A percentile compares a stretch with the other conserved stretches of the same genome.
Evolutionary conservation across 192 early-diverging fungal species (phyloP).

Genomic region (Coemansia sp.): DNA sequence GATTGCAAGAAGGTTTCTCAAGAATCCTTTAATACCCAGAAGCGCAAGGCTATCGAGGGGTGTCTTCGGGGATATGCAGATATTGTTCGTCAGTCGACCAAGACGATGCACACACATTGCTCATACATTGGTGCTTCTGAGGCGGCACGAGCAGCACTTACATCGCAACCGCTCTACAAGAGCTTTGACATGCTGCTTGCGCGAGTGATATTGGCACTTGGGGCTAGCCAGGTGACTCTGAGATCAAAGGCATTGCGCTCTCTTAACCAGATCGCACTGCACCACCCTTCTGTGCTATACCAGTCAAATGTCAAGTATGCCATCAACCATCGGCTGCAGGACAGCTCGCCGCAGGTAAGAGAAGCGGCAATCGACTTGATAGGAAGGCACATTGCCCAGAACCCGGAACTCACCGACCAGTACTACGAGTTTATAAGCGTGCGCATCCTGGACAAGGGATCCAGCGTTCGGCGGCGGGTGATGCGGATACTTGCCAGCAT

Average conservation of each 20-base stretch:
- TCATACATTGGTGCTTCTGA: slow-evolving; percentile 25
- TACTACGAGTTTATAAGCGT: slow-evolving; percentile 82
- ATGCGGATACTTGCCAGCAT: slow-evolving; percentile 78
- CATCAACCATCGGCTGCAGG: slow-evolving; percentile 74
- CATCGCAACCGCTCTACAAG: slow-evolving; percentile 60
- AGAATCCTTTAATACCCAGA: slow-evolving; percentile 7
- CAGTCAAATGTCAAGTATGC: slow-evolving; percentile 64
- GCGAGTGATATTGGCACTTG: slow-evolving; percentile 63
- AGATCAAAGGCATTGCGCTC: slow-evolving; percentile 77
- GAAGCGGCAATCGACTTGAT: slow-evolving; percentile 90
- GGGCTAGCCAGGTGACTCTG: slow-evolving; percentile 65
- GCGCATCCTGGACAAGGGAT: slow-evolving; percentile 80
- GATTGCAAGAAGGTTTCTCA: neutral
- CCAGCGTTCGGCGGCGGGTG: slow-evolving; percentile 85
- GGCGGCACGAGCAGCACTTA: slow-evolving; percentile 48
- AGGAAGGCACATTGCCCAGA: slow-evolving; percentile 72
- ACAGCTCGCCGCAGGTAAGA: slow-evolving; percentile 80
- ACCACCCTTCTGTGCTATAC: slow-evolving; percentile 65
- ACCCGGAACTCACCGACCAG: slow-evolving; percentile 62
- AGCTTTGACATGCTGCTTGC: slow-evolving; percentile 71
- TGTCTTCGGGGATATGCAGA: slow-evolving; percentile 40
- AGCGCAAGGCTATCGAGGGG: slow-evolving; percentile 32
- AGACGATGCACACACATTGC: slow-evolving; percentile 17
- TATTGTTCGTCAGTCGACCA: slow-evolving; percentile 42
- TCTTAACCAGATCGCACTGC: slow-evolving; percentile 70